These are phyloP conservation scores for Neurospora crassa DNA, from an alignment of 2,329 filamentous ascomycete genomes.

Conservation along the genomic window DNA sequence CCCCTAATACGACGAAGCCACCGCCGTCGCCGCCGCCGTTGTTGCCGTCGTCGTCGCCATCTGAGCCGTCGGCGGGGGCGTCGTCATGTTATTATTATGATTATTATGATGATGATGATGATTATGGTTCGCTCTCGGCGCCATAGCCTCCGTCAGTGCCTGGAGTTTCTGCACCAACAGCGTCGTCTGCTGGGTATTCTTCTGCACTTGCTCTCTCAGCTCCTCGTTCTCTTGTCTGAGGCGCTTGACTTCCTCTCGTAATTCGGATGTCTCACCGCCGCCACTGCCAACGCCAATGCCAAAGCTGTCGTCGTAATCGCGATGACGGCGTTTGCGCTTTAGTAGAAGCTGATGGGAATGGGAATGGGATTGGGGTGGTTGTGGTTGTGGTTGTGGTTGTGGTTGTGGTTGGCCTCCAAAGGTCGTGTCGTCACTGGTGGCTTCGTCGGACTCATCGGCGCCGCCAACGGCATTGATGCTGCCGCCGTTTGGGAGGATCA, in stretches of 20 bases:
- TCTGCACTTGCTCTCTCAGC: slow-evolving; percentile 39
- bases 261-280: slow-evolving; percentile 30
- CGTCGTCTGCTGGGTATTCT: slow-evolving; percentile 36
- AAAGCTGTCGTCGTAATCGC: slow-evolving; percentile 11
- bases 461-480: background rate
- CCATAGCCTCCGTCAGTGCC: slow-evolving; percentile 20
- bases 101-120: no score
- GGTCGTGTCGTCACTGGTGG: slow-evolving; percentile 34
- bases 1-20: background rate
- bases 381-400: slow-evolving; percentile 12
- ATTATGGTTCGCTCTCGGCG: background rate
- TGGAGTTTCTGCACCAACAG: slow-evolving; percentile 41
- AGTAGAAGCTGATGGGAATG: background rate
- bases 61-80: background rate
- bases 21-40: background rate
- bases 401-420: slow-evolving; percentile 37
- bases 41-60: background rate
- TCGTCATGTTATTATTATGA: background rate
- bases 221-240: slow-evolving; percentile 56
- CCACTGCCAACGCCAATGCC: background rate
- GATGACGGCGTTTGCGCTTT: background rate
- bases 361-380: background rate
- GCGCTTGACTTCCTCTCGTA: slow-evolving; percentile 58
- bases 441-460: slow-evolving; percentile 33
- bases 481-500: background rate